Evolutionary conservation across 495 filamentous ascomycete genomes (phyloP).

Genomic region (Aspergillus ostianus): DNA sequence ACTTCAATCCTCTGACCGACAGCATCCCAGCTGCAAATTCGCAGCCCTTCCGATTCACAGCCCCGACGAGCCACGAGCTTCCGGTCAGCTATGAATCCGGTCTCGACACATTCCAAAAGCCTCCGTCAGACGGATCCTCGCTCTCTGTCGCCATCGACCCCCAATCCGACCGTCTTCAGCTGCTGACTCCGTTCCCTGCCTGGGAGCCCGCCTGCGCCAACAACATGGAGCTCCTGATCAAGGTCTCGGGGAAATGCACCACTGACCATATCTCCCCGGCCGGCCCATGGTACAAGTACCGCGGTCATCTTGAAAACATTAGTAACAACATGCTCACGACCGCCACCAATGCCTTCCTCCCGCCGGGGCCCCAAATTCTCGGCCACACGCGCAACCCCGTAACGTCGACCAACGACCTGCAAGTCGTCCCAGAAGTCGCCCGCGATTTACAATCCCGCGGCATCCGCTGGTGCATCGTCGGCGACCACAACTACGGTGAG

Average conservation of each 20-base stretch:
- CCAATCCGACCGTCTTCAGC: conserved; percentile 86
- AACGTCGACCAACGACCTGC: conserved; percentile 64
- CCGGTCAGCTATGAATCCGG: conserved; percentile 91
- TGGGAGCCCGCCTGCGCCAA: conserved; percentile 94
- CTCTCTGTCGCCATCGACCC: conserved; percentile 85
- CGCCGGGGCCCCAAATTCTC: conserved; percentile 80
- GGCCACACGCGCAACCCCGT: conserved; percentile 96
- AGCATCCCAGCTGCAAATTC: conserved; percentile 92
- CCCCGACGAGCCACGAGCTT: conserved; percentile 79
- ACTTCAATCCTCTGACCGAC: conserved; percentile 94
- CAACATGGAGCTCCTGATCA: conserved; percentile 93
- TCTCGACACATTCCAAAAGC: conserved; percentile 94
- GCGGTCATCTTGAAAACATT: conserved; percentile 99
- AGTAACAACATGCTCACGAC: conserved; percentile 99
- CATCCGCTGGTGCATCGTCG: conserved; percentile 95
- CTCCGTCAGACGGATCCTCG: conserved; percentile 70
- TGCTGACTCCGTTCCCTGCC: conserved; percentile 77
- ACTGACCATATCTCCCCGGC: conserved; percentile 99
- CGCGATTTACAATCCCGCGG: conserved; percentile 98
- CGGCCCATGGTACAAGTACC: conserved; percentile 99
- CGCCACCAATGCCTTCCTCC: conserved; percentile 70
- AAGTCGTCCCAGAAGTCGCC: conserved; percentile 87
- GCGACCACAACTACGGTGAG: conserved; percentile 99
- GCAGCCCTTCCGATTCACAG: conserved; percentile 86
- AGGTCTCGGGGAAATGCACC: conserved; percentile 96